Conservation (phyloP, 208 protist species). For the Trypanosoma avium region DNA sequence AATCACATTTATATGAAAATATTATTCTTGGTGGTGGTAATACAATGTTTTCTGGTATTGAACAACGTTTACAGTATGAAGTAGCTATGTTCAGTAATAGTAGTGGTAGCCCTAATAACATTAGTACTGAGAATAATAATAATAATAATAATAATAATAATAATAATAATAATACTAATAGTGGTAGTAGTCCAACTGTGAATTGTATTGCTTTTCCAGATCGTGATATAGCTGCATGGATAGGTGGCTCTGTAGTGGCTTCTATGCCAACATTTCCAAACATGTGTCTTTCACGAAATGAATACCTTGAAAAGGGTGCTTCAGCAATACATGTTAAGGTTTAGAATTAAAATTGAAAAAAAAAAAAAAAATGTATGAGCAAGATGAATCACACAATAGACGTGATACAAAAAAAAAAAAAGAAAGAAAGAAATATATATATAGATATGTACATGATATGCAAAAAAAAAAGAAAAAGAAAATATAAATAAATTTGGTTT, state of each 20-base stretch:
- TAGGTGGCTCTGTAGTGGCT: slow-evolving; percentile 84
- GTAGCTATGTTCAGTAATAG: slow-evolving; percentile 31
- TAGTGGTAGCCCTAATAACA: background rate
- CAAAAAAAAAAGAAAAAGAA: slow-evolving; percentile 4
- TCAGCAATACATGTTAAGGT: slow-evolving; percentile 51
- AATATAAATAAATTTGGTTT: no score
- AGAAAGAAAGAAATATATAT: background rate
- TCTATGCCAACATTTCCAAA: slow-evolving; percentile 66
- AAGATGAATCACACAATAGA: slow-evolving; percentile 43
- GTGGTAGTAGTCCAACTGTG: no score
- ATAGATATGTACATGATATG: background rate
- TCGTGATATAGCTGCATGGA: slow-evolving; percentile 77
- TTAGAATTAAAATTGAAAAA: background rate
- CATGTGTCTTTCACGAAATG: slow-evolving; percentile 71
- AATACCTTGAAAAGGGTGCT: slow-evolving; percentile 83
- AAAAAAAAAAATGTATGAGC: background rate
- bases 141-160: background rate
- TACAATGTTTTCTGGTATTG: slow-evolving; percentile 77
- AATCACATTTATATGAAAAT: slow-evolving; percentile 72
- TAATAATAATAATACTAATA: background rate
- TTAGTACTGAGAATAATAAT: background rate
- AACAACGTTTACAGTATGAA: slow-evolving; percentile 79
- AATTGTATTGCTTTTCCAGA: slow-evolving; percentile 75
- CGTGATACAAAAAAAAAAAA: background rate
- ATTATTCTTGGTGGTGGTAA: slow-evolving; percentile 95